Percentiles rank a stretch among this genome's conserved stretches.
Conservation (phyloP, 768 basidiomycete genomes). For the Pilatotrama ljubarskyi region DNA sequence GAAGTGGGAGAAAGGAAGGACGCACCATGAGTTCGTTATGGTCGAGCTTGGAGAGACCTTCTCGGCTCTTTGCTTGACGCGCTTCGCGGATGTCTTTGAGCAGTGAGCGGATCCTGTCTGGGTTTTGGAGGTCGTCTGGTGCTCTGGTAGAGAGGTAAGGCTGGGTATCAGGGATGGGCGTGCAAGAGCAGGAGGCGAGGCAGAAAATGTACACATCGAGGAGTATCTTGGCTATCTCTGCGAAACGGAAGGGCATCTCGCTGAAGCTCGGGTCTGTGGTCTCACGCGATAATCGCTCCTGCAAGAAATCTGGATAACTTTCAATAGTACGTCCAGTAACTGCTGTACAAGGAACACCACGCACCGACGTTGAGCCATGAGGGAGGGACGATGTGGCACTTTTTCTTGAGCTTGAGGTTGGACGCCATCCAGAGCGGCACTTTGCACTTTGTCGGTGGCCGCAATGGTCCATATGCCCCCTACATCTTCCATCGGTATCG, state of each 20-base stretch:
- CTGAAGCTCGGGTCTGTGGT: slow-evolving; percentile 74
- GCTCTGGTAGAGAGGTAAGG: slow-evolving; percentile 53
- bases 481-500: slow-evolving; percentile 31
- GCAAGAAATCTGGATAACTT: slow-evolving; percentile 87
- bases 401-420: slow-evolving; percentile 91
- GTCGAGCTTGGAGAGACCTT: slow-evolving; percentile 79
- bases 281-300: slow-evolving; percentile 73
- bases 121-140: slow-evolving; percentile 82
- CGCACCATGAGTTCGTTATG: slow-evolving; percentile 79
- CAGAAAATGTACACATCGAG: slow-evolving; percentile 75
- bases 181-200: slow-evolving; percentile 8
- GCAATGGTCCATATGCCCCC: slow-evolving; percentile 92
- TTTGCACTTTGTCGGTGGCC: slow-evolving; percentile 79
- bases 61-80: slow-evolving; percentile 89
- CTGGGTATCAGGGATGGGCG: background rate
- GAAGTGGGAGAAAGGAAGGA: slow-evolving; percentile 5
- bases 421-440: slow-evolving; percentile 98
- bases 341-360: too few species aligned
- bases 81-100: slow-evolving; percentile 96
- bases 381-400: slow-evolving; percentile 90
- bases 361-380: slow-evolving; percentile 85
- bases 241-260: slow-evolving; percentile 80
- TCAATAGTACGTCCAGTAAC: too few species aligned
- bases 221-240: slow-evolving; percentile 88
- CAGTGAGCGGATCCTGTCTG: slow-evolving; percentile 80